These are phyloP conservation scores for Pontederia crassipes DNA, from an alignment of 176 grass and related monocot genomes.

Conservation along the genomic window DNA sequence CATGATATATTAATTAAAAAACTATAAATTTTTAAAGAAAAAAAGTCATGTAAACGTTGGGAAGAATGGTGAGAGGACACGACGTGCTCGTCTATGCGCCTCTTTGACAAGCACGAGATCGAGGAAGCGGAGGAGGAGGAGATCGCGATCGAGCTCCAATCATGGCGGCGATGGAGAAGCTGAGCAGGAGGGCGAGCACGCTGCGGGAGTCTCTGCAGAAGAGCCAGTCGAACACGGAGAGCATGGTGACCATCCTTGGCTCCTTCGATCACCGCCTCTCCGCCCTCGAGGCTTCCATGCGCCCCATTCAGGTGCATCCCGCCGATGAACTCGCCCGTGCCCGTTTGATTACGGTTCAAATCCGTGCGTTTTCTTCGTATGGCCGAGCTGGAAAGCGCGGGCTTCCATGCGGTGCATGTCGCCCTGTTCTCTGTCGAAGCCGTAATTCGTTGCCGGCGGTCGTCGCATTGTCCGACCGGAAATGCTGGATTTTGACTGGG, in stretches of 20 bases:
- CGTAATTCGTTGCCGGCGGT: no score
- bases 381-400: no score
- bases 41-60: no score
- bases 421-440: no score
- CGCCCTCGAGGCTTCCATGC: conserved; percentile 80
- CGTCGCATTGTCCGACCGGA: not conserved
- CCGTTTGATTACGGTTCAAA: not conserved
- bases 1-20: no score
- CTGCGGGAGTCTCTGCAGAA: conserved; percentile 57
- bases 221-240: conserved; percentile 69
- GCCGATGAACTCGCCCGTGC: not conserved
- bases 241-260: conserved; percentile 82
- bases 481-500: not conserved
- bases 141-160: not conserved
- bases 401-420: no score
- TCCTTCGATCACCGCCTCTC: conserved; percentile 97
- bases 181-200: conserved; percentile 30
- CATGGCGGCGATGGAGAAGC: conserved; percentile 40
- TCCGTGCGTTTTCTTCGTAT: no score
- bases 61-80: no score
- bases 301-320: conserved; percentile 53
- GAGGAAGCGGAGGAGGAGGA: not conserved
- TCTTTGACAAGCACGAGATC: no score
- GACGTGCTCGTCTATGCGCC: no score
- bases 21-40: no score